Base-by-base conservation (phyloP, 2,329 filamentous ascomycete genomes). In the Sporothrix pseudoabietina region DNA sequence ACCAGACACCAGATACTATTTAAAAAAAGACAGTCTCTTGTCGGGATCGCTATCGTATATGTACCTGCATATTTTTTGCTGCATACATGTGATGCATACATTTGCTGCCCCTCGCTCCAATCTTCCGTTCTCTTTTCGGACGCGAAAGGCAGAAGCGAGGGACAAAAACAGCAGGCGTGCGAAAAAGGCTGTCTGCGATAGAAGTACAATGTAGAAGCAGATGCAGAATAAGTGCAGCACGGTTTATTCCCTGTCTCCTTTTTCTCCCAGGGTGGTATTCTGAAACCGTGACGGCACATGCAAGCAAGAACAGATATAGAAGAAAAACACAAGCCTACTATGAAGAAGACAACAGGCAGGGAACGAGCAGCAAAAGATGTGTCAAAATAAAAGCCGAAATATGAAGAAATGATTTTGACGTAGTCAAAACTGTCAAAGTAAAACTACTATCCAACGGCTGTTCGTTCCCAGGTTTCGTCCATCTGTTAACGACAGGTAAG, bases 111-210 rank as follows among this genome's bases (percentile, higher is more conserved):
- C 35, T 52, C 44, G 4, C 47, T 72, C 71, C 59, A 47, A 55
- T 72, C 71, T 72, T 57, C 71, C 49, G 59, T 55, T 55, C 59
- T 35, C 22, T n/a, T 32, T 61, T 52, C 55, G 69, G 69, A 5
- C 9, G 55, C 1, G 9, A 22, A n/a, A 10, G 52, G 6, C 3
- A 14, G 22, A 49, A 32, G 22, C 63, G 10, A 44, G 9, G 69
- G 30, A 16, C 55, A 9, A 41, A 39, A 63, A 7, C 9, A n/a
- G 35, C 14, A 65, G 10, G 59, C 16, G 47, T 16, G 55, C 30
- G 30, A 61, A 19, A 6, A 30, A 61, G 16, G 12, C 2, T 10
- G 32, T 4, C 19, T 14, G 39, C 8, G 10, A 41, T 8, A 52
- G n/a, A 22, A 7, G 5, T 10, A 10, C 52, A n/a, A 22, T 16